A percentile compares a stretch with the other conserved stretches of the same genome.
Conservation (phyloP, 306 rosid species). For the Lablab purpureus region DNA sequence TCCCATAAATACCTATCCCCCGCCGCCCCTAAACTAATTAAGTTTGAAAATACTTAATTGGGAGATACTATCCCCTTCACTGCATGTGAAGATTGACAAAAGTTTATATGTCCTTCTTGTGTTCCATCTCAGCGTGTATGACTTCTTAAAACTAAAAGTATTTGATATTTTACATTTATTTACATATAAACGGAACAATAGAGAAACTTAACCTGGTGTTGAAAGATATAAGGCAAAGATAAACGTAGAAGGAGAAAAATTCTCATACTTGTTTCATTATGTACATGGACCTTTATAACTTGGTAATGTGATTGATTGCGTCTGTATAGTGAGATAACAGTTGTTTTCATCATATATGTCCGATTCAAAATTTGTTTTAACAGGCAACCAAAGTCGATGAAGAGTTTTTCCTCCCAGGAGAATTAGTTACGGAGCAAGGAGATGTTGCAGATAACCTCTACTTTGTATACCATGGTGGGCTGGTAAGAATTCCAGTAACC, state of each 20-base stretch:
- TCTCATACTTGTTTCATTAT: too few relatives aligned
- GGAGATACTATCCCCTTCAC: background rate
- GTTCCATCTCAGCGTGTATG: background rate
- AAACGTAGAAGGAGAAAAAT: too few relatives aligned
- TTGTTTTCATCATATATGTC: constrained; percentile 7
- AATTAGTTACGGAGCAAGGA: constrained; percentile 67
- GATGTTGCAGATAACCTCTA: constrained; percentile 63
- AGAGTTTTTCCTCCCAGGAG: constrained; percentile 74
- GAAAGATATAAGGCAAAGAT: too few relatives aligned
- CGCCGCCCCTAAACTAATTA: background rate
- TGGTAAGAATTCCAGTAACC: constrained; percentile 54
- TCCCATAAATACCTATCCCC: background rate
- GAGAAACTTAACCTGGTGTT: background rate
- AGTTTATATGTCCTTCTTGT: constrained; percentile 1
- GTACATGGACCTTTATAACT: too few relatives aligned
- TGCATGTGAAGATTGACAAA: background rate
- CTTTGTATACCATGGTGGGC: constrained; percentile 64
- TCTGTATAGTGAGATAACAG: background rate
- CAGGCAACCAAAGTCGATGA: constrained; percentile 66
- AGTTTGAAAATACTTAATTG: background rate
- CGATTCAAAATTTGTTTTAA: constrained; percentile 35
- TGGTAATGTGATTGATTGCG: background rate
- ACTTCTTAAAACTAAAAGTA: too few relatives aligned
- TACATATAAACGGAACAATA: background rate
- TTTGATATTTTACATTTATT: background rate